Evolutionary conservation across 2,329 filamentous ascomycete genomes (phyloP), one percentile per base, ranked within the genome.

Genomic region (Ceratocystis cacaofunesta): DNA sequence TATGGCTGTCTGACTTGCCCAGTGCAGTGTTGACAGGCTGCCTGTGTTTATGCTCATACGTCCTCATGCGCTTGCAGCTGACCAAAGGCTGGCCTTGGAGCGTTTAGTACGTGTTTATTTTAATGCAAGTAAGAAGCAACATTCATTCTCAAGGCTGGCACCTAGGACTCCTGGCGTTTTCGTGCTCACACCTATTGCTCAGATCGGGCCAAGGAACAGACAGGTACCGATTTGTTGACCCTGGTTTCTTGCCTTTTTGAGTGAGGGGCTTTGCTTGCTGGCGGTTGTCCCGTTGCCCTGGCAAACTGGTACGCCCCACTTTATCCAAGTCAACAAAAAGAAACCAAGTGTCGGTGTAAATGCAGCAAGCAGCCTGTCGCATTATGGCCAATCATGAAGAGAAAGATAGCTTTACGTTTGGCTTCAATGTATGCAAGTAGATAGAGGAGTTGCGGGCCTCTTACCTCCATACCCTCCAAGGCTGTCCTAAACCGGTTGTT

Each of bases 311-410:
- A 28, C n/a, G 61, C 43, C 44, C 61, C 61, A 48, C 19, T 41
- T 62, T 58, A 41, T 32, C 44, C 28, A 62, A 60, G 10, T 64
- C 46, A 60, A 58, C 48, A 61, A 62, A 55, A 41, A 57, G 48
- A 52, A 52, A 10, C n/a, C n/a, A 52, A 52, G 48, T 52, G 48
- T 52, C 48, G 48, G 48, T 52, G 48, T 52, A 57, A 52, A 57
- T 57, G 25, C 52, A 57, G 15, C 52, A 17, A 57, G 5, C n/a
- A 32, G 8, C 30, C 22, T 7, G 7, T 3, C 30, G 52, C 52
- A 8, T 17, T 12, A 17, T 57, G 22, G 52, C 52, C 52, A 57
- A 57, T 57, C 28, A 57, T 7, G 6, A 52, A 25, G 19, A 6
- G 17, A 22, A 22, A 8, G 48, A 25, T 4, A 15, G 48, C 48